These are phyloP conservation scores for Stachybotrys chartarum DNA, from an alignment of 2,329 filamentous ascomycete species.

Conservation along the genomic window DNA sequence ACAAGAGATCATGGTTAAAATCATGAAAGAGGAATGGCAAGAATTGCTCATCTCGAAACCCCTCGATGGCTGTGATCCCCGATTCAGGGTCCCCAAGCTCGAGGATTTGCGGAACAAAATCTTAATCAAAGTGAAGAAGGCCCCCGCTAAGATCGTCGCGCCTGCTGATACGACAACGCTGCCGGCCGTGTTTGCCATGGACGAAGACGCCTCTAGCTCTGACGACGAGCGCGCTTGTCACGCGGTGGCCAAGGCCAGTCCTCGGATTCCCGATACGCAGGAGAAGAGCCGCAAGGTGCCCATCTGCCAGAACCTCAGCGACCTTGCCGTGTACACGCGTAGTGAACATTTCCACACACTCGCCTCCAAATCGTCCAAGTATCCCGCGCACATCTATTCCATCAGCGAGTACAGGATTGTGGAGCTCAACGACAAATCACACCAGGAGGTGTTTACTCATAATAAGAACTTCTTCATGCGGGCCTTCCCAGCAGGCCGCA, in stretches of 20 bases:
- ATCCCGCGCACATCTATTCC: slow-evolving; percentile 70
- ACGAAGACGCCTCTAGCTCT: slow-evolving; percentile 33
- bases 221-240: slow-evolving; percentile 32
- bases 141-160: slow-evolving; percentile 26
- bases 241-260: slow-evolving; percentile 5
- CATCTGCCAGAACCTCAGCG: slow-evolving; percentile 65
- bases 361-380: slow-evolving; percentile 53
- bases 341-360: slow-evolving; percentile 75
- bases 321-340: slow-evolving; percentile 77
- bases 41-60: slow-evolving; percentile 60
- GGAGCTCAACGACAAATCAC: slow-evolving; percentile 49
- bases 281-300: slow-evolving; percentile 37
- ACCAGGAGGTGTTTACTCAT: slow-evolving; percentile 74
- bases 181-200: slow-evolving; percentile 16
- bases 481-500: slow-evolving; percentile 75
- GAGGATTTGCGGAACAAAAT: slow-evolving; percentile 73
- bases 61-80: slow-evolving; percentile 43
- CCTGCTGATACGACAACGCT: slow-evolving; percentile 23
- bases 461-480: slow-evolving; percentile 86
- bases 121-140: slow-evolving; percentile 70
- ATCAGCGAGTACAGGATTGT: slow-evolving; percentile 75
- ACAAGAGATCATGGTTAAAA: slow-evolving; percentile 86
- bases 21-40: slow-evolving; percentile 86
- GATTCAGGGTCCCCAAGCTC: slow-evolving; percentile 57
- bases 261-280: slow-evolving; percentile 4